Evolutionary conservation across 495 filamentous ascomycete species (phyloP).

Genomic region (Xylaria intraflava): DNA sequence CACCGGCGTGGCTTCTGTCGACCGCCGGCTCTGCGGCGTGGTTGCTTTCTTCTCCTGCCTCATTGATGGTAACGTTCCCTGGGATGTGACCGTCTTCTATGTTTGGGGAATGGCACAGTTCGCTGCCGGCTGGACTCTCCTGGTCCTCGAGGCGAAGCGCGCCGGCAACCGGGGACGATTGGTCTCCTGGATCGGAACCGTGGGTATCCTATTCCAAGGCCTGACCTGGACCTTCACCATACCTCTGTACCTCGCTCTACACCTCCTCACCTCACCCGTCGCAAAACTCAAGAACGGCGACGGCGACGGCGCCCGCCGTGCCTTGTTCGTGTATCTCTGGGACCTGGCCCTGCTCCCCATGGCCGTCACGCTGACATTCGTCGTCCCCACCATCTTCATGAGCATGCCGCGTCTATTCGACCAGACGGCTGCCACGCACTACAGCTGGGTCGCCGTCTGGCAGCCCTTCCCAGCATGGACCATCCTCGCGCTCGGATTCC

Average conservation of each 20-base stretch:
- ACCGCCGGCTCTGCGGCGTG: constrained; percentile 41
- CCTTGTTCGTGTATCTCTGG: constrained; percentile 40
- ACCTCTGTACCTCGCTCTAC: constrained; percentile 46
- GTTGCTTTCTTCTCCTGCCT: constrained; percentile 50
- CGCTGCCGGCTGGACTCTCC: constrained; percentile 48
- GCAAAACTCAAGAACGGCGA: constrained; percentile 23
- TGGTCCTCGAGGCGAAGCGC: constrained; percentile 51
- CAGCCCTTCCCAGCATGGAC: constrained; percentile 53
- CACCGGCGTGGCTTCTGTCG: constrained; percentile 46
- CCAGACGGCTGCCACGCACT: constrained; percentile 45
- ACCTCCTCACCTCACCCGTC: constrained; percentile 49
- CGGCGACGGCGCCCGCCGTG: constrained; percentile 36
- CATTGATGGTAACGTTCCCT: constrained; percentile 41
- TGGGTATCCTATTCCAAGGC: constrained; percentile 50
- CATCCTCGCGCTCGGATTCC: constrained; percentile 24
- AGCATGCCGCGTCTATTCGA: constrained; percentile 43
- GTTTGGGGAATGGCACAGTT: constrained; percentile 50
- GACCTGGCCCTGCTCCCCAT: constrained; percentile 44
- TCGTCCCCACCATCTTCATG: constrained; percentile 47
- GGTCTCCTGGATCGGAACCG: constrained; percentile 45
- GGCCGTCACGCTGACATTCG: constrained; percentile 42
- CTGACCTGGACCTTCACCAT: constrained; percentile 47
- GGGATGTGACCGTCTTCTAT: constrained; percentile 39
- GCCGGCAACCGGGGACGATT: constrained; percentile 47
- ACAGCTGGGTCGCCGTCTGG: constrained; percentile 53